Conservation (phyloP, 257 asterid genomes). For the Prunella vulgaris region DNA sequence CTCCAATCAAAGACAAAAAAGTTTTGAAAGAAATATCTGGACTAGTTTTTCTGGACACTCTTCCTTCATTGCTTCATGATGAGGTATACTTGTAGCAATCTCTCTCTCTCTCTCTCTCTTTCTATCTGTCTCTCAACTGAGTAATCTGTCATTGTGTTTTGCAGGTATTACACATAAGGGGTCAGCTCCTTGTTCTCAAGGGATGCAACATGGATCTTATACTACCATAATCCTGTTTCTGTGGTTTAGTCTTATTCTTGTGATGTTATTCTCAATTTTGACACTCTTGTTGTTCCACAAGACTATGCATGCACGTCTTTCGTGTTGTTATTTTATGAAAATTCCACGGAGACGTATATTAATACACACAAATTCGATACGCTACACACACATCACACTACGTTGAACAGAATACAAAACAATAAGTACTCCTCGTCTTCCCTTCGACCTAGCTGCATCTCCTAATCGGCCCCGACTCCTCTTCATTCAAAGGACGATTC, state of each 20-base stretch:
- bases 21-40: constrained; percentile 41
- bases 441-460: neutral
- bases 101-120: neutral
- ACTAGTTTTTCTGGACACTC: constrained; percentile 42
- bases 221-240: neutral
- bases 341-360: too few relatives aligned
- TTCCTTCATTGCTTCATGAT: constrained; percentile 61
- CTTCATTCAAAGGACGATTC: neutral
- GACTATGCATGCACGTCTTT: neutral
- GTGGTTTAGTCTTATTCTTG: neutral
- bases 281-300: neutral
- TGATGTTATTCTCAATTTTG: neutral
- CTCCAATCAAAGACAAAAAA: constrained; percentile 38
- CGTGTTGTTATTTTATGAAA: neutral
- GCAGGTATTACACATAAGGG: constrained; percentile 57
- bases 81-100: constrained; percentile 40
- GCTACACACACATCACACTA: neutral
- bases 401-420: too few relatives aligned
- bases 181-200: constrained; percentile 34
- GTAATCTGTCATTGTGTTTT: neutral
- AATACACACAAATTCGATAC: neutral
- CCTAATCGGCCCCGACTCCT: constrained; percentile 2
- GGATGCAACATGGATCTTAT: neutral
- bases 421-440: neutral
- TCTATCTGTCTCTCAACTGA: neutral